A percentile compares a stretch with the other conserved stretches of the same genome.
Evolutionary conservation across 495 filamentous ascomycete genomes (phyloP).

Genomic region (Achaetomiella virescens): DNA sequence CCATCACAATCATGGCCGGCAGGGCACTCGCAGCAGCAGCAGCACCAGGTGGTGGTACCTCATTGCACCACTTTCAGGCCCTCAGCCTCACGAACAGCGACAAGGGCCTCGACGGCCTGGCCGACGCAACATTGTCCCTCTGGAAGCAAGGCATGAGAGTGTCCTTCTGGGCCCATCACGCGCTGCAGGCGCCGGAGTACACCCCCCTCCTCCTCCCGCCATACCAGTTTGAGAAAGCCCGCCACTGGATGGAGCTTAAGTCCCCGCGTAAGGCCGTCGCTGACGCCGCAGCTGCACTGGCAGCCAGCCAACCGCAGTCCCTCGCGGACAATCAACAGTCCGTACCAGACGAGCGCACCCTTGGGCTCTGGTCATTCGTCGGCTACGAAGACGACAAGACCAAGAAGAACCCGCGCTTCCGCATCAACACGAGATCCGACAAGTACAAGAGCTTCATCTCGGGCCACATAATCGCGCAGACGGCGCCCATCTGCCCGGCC

Average conservation of each 20-base stretch:
- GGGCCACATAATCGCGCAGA: slow-evolving; percentile 41
- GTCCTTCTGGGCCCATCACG: slow-evolving; percentile 46
- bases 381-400: slow-evolving; percentile 40
- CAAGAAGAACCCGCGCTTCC: slow-evolving; percentile 34
- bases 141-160: slow-evolving; percentile 42
- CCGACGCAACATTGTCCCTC: slow-evolving; percentile 37
- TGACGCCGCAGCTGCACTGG: background rate
- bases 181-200: slow-evolving; percentile 31
- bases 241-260: slow-evolving; percentile 32
- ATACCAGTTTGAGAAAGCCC: slow-evolving; percentile 38
- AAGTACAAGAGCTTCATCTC: slow-evolving; percentile 35
- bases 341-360: background rate
- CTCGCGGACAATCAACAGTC: no score
- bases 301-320: no score
- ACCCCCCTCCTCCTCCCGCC: slow-evolving; percentile 31
- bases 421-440: slow-evolving; percentile 41
- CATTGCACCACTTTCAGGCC: slow-evolving; percentile 33
- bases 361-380: slow-evolving; percentile 35
- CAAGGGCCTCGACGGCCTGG: slow-evolving; percentile 28
- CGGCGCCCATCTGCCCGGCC: slow-evolving; percentile 45
- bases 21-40: background rate
- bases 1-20: background rate
- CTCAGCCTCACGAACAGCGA: slow-evolving; percentile 34
- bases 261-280: no score
- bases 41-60: no score